Evolutionary conservation across 305 asterid genomes (phyloP), one percentile per base, ranked within the genome.

Genomic region (Fraxinus dipetala): DNA sequence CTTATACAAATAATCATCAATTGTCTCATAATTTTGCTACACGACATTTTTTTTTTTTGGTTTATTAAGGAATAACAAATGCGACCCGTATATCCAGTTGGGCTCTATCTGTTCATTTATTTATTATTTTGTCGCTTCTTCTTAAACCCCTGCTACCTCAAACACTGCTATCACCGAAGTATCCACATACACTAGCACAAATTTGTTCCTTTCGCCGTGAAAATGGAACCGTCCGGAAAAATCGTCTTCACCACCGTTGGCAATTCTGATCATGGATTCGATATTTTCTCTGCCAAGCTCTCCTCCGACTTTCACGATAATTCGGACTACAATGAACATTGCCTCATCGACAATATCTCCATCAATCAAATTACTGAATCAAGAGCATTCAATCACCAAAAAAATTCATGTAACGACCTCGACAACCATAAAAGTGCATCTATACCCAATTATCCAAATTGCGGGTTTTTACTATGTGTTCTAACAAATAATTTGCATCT

Each of bases 281-380:
- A 94, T 51, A 72, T 93, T 43, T 94, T 93, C 88, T 87, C 90
- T 80, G 84, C 91, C 81, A 74, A 77, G 5, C 89, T 90, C 43
- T 89, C 93, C 0, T 18, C 89, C 9, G 61, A 45, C 0, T 81
- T 84, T 9, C 69, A 84, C 13, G 24, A n/a, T 8, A n/a, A 9
- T 13, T 35, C 7, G 30, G 20, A 22, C 18, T 70, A 79, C 82
- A 6, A 85, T 32, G 92, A 90, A 75, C 87, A 59, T 83, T 91
- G 95, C 76, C 94, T 92, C 38, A 93, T 97, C 1, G 98, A 95
- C 72, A 90, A 94, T 3, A 8, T 81, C 20, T 92, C 97, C 72
- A 9, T 93, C 54, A 95, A 92, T 32, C 3, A 30, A 30, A 30
- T 30, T 30, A 30, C 31, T 30, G 3, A 30, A 30, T 30, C 36